Percentiles rank a stretch among this genome's conserved stretches.
Evolutionary conservation across 2,329 filamentous ascomycete genomes (phyloP).

Genomic region (Magnaporthiopsis poae): DNA sequence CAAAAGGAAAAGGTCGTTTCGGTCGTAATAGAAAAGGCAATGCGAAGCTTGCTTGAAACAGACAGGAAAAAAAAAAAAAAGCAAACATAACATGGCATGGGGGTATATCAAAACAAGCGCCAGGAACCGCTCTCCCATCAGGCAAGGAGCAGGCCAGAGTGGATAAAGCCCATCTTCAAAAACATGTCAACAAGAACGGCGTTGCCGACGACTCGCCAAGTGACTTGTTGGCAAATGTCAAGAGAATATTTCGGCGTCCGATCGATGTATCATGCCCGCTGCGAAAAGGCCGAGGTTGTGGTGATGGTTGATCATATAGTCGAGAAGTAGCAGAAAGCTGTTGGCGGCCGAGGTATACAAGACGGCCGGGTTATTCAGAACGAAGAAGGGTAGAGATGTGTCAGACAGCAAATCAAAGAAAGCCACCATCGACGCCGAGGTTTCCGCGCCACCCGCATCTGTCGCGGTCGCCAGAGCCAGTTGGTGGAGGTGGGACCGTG

Average conservation of each 20-base stretch:
- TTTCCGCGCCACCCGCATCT: slow-evolving; percentile 49
- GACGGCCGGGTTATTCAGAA: not conserved
- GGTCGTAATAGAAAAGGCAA: not conserved
- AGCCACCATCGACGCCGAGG: slow-evolving; percentile 43
- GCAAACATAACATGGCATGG: not conserved
- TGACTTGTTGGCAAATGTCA: not conserved
- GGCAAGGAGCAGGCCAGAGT: not conserved
- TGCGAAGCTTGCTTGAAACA: not conserved
- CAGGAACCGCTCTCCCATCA: not conserved
- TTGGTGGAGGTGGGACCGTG: slow-evolving; percentile 20
- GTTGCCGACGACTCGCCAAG: not conserved
- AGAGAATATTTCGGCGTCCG: not conserved
- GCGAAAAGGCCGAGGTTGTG: not conserved
- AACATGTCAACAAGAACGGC: not conserved
- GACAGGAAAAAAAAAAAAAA: not conserved
- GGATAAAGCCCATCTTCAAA: not conserved
- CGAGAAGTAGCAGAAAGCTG: too few species aligned
- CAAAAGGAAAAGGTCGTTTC: not conserved
- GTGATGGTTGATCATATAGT: not conserved
- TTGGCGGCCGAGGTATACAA: not conserved
- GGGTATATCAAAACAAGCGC: slow-evolving; percentile 5
- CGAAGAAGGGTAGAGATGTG: too few species aligned
- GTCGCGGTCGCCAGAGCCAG: slow-evolving; percentile 26
- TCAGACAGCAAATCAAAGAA: slow-evolving; percentile 30
- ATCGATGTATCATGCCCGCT: not conserved